phyloP scores from a whole-genome alignment of 1,284 basidiomycete genomes.

The Porogramme epimiltina region DNA sequence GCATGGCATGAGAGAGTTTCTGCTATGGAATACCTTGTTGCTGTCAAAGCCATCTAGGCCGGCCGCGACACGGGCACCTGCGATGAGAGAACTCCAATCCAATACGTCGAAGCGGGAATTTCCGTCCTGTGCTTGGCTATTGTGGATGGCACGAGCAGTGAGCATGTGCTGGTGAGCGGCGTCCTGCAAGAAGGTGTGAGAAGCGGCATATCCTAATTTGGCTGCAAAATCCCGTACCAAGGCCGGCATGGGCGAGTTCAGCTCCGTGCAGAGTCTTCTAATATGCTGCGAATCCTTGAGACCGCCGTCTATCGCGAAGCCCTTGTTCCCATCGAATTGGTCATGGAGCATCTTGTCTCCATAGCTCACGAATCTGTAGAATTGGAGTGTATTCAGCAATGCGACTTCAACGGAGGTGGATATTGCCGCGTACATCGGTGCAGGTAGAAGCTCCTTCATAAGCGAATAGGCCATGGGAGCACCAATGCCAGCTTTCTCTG shows the following conservation, averaged over 20 bases:
- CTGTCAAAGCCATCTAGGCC: constrained; percentile 67
- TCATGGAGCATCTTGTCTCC: constrained; percentile 70
- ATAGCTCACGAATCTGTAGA: constrained; percentile 55
- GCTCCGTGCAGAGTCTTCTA: constrained; percentile 57
- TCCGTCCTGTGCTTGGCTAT: constrained; percentile 44
- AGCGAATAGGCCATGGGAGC: constrained; percentile 36
- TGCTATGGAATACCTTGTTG: constrained; percentile 32
- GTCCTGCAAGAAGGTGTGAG: constrained; percentile 43
- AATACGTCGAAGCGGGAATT: constrained; percentile 47
- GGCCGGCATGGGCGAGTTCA: constrained; percentile 80
- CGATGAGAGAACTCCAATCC: constrained; percentile 76
- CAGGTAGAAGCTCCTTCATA: constrained; percentile 55
- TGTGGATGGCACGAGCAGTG: constrained; percentile 73
- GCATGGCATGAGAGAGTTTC: too few relatives aligned
- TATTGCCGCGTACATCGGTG: constrained; percentile 47
- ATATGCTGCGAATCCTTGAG: constrained; percentile 82
- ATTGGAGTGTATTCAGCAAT: constrained; percentile 11
- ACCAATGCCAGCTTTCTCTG: constrained; percentile 83
- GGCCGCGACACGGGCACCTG: constrained; percentile 67
- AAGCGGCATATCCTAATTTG: too few relatives aligned
- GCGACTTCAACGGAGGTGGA: constrained; percentile 16
- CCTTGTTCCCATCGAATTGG: constrained; percentile 74
- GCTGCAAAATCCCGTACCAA: constrained; percentile 37
- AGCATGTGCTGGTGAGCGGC: constrained; percentile 78
- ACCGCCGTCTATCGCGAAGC: constrained; percentile 90